These are phyloP conservation scores for Erodium texanum DNA, from an alignment of 441 rosid genomes.

Conservation along the genomic window DNA sequence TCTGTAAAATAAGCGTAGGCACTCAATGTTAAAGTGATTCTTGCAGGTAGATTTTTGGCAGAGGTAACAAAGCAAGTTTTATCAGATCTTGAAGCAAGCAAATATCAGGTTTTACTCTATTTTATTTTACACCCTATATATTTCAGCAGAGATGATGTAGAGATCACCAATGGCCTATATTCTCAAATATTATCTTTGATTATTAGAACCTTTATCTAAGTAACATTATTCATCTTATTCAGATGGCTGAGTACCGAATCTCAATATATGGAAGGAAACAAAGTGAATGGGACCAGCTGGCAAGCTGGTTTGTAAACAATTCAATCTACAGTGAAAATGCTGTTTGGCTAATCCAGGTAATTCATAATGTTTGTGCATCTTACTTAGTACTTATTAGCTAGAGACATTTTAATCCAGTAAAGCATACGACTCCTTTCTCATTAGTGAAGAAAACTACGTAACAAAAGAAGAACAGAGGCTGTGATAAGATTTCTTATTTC, in stretches of 20 bases:
- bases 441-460: not conserved
- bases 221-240: slow-evolving; percentile 17
- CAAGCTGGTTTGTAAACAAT: slow-evolving; percentile 72
- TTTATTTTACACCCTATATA: not conserved
- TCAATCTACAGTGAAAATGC: slow-evolving; percentile 63
- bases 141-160: not conserved
- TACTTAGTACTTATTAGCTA: slow-evolving; percentile 2
- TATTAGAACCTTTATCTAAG: not conserved
- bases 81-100: slow-evolving; percentile 62
- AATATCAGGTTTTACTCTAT: slow-evolving; percentile 43
- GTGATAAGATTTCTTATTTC: not conserved
- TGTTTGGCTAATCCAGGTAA: slow-evolving; percentile 71
- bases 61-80: slow-evolving; percentile 70
- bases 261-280: slow-evolving; percentile 71
- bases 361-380: slow-evolving; percentile 3
- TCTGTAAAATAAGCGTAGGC: not conserved
- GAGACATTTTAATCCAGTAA: not conserved
- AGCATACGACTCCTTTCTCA: not conserved
- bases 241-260: slow-evolving; percentile 72
- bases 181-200: not conserved
- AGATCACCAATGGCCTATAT: not conserved
- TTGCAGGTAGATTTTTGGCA: slow-evolving; percentile 60
- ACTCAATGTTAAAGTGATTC: slow-evolving; percentile 19
- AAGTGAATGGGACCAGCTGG: slow-evolving; percentile 82
- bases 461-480: not conserved